A percentile compares a stretch with the other conserved stretches of the same genome.
Conservation (phyloP, 2,329 filamentous ascomycete species). For the Colletotrichum trifolii region DNA sequence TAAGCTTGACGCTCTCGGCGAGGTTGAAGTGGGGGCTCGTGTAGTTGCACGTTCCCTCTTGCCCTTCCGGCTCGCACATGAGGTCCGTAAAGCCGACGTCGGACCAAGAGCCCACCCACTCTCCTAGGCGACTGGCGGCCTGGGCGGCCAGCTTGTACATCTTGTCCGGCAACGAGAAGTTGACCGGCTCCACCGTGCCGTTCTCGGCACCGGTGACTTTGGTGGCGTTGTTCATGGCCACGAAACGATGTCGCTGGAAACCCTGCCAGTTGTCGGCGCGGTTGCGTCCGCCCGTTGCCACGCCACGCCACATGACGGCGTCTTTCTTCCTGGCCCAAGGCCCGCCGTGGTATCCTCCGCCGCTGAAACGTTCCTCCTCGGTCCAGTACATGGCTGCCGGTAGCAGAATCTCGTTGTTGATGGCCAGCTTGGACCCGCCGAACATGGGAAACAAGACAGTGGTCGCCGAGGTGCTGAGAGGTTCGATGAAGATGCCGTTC, state of each 20-base stretch:
- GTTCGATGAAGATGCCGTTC: constrained; percentile 73
- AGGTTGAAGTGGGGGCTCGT: constrained; percentile 58
- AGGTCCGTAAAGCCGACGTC: constrained; percentile 66
- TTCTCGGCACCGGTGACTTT: constrained; percentile 62
- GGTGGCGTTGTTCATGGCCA: constrained; percentile 77
- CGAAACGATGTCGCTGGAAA: constrained; percentile 81
- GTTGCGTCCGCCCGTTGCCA: constrained; percentile 73
- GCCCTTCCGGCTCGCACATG: constrained; percentile 57
- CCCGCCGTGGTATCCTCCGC: constrained; percentile 62
- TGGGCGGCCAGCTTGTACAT: constrained; percentile 61
- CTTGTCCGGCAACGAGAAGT: constrained; percentile 64
- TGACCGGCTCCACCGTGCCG: constrained; percentile 54
- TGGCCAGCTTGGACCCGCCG: constrained; percentile 73
- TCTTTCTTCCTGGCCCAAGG: constrained; percentile 68
- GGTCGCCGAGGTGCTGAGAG: constrained; percentile 66
- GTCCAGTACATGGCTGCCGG: constrained; percentile 77
- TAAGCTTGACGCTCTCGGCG: constrained; percentile 53
- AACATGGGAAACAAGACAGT: constrained; percentile 73
- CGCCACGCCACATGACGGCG: constrained; percentile 72
- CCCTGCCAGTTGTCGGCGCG: constrained; percentile 72
- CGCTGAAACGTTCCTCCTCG: constrained; percentile 71
- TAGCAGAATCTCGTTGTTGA: constrained; percentile 78
- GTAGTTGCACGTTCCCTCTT: constrained; percentile 58
- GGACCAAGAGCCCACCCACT: constrained; percentile 62
- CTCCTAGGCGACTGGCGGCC: constrained; percentile 54